Evolutionary conservation across 139 green algal species (phyloP).

Genomic region (Coelastrella sp.): DNA sequence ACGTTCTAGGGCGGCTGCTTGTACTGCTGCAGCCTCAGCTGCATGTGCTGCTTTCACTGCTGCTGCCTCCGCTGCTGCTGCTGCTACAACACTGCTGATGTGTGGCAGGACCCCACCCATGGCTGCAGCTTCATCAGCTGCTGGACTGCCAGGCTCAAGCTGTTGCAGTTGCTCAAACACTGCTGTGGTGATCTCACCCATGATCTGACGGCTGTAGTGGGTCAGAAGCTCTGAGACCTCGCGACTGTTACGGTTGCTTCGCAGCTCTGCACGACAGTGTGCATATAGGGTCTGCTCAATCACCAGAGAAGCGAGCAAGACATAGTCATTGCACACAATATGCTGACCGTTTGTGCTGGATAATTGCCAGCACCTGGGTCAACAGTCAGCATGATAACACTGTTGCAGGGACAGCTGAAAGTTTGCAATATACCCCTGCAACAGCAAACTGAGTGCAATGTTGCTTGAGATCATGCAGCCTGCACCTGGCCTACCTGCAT

Average conservation of each 20-base stretch:
- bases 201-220: slow-evolving; percentile 68
- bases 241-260: slow-evolving; percentile 36
- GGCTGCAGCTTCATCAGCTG: slow-evolving; percentile 39
- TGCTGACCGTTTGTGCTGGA: too few relatives aligned
- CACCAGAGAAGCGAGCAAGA: too few relatives aligned
- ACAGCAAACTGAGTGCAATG: not conserved
- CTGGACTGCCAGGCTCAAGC: slow-evolving; percentile 2
- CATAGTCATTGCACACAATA: too few relatives aligned
- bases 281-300: too few relatives aligned
- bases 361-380: too few relatives aligned
- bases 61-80: slow-evolving; percentile 43
- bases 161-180: slow-evolving; percentile 68
- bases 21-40: slow-evolving; percentile 23
- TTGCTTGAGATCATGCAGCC: too few relatives aligned
- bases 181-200: slow-evolving; percentile 69
- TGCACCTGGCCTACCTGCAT: slow-evolving; percentile 39
- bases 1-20: slow-evolving; percentile 13
- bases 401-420: too few relatives aligned
- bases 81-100: slow-evolving; percentile 44
- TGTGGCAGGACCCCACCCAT: slow-evolving; percentile 31
- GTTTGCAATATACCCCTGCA: not conserved
- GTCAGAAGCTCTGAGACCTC: slow-evolving; percentile 72
- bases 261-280: slow-evolving; percentile 25
- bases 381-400: too few relatives aligned
- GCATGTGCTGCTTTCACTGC: slow-evolving; percentile 35